Percentiles rank a stretch among this genome's conserved stretches.
Conservation (phyloP, 768 basidiomycete species). For the Steccherinum ochraceum region DNA sequence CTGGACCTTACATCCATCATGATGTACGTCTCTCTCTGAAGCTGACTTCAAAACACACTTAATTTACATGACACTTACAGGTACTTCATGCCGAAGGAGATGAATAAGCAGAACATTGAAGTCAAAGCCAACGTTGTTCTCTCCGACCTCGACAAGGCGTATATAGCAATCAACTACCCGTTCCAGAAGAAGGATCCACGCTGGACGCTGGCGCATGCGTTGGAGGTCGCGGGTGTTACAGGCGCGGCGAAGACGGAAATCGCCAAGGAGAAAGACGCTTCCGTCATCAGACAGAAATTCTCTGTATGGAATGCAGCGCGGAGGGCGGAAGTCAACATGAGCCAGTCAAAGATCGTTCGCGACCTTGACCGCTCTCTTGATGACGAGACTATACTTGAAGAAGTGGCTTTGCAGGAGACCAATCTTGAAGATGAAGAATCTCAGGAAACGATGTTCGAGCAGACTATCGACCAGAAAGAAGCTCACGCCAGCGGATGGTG, state of each 20-base stretch:
- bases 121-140: not conserved
- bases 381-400: not conserved
- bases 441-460: no score
- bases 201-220: not conserved
- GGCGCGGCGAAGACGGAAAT: not conserved
- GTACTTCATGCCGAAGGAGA: not conserved
- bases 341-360: no score
- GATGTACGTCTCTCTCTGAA: not conserved
- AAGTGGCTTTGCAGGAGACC: not conserved
- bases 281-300: not conserved
- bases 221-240: not conserved
- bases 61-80: no score
- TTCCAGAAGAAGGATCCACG: not conserved
- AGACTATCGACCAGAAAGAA: no score
- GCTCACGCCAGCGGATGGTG: no score
- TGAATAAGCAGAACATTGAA: not conserved
- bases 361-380: not conserved
- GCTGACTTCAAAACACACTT: no score
- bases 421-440: no score
- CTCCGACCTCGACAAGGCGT: conserved; percentile 4
- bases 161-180: not conserved
- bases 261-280: not conserved
- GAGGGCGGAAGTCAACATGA: not conserved
- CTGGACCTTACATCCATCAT: conserved; percentile 1
- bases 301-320: not conserved